These are phyloP conservation scores for Thuidium tamariscinum DNA, from an alignment of 225 moss, liverwort and hornwort species.

Conservation along the genomic window DNA sequence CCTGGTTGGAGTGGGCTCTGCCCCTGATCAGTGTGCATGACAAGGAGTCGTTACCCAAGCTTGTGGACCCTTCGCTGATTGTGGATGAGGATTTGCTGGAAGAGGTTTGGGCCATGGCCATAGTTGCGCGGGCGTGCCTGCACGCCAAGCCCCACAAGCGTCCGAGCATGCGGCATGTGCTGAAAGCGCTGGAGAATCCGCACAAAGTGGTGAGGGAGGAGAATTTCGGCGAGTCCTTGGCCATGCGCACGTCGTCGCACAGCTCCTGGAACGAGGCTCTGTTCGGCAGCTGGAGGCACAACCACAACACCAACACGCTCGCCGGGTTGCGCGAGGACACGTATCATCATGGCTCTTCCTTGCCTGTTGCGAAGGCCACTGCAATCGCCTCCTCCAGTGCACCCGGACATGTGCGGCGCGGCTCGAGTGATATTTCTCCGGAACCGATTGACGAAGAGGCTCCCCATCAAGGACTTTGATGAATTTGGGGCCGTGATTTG, in stretches of 20 bases:
- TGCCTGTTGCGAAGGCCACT: conserved; percentile 34
- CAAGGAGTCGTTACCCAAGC: conserved; percentile 79
- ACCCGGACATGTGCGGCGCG: conserved; percentile 46
- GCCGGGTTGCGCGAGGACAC: conserved; percentile 55
- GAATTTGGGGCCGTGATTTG: neutral
- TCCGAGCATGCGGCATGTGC: conserved; percentile 85
- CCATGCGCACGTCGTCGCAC: conserved; percentile 78
- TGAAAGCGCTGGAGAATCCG: conserved; percentile 85
- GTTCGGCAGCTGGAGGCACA: conserved; percentile 85
- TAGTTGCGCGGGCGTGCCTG: conserved; percentile 81
- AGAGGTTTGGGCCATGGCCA: conserved; percentile 98
- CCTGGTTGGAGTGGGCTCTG: conserved; percentile 96
- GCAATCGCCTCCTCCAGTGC: conserved; percentile 33
- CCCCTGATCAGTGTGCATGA: conserved; percentile 84
- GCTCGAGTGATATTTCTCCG: conserved; percentile 75
- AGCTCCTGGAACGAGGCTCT: conserved; percentile 98
- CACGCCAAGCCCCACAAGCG: conserved; percentile 76
- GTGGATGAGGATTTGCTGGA: conserved; percentile 92
- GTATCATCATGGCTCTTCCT: conserved; percentile 30
- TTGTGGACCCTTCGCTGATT: conserved; percentile 85
- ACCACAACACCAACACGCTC: conserved; percentile 37
- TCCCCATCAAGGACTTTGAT: neutral
- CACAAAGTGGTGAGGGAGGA: conserved; percentile 95
- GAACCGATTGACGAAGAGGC: conserved; percentile 54
- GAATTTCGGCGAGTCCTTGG: conserved; percentile 68